Evolutionary conservation across 768 basidiomycete genomes (phyloP).

Genomic region (Nevesoporus exiguus): DNA sequence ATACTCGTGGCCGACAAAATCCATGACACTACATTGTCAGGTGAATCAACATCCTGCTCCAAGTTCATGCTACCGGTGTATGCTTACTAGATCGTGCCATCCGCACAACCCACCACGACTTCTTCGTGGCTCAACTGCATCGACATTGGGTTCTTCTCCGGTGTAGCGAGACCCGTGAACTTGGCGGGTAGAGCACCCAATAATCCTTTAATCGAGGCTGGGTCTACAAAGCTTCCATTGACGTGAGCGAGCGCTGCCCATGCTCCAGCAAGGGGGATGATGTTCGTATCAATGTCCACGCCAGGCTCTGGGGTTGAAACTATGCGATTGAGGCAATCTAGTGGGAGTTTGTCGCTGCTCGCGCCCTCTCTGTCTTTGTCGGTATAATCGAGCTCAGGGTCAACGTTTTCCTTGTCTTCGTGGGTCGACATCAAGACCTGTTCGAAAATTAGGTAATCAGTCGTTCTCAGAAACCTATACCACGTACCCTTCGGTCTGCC

Average conservation of each 20-base stretch:
- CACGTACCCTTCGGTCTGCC: constrained; percentile 73
- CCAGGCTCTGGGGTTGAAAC: constrained; percentile 28
- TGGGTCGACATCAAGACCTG: constrained; percentile 87
- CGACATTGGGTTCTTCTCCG: constrained; percentile 93
- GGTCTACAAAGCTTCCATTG: constrained; percentile 32
- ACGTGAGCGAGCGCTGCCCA: constrained; percentile 65
- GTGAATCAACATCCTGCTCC: constrained; percentile 9
- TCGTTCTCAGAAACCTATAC: not conserved
- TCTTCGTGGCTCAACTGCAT: constrained; percentile 91
- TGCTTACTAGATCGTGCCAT: constrained; percentile 87
- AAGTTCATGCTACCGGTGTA: not conserved
- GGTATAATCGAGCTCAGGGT: constrained; percentile 13
- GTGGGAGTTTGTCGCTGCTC: not conserved
- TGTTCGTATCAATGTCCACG: constrained; percentile 62
- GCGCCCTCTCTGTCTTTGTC: constrained; percentile 19
- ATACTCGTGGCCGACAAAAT: constrained; percentile 58
- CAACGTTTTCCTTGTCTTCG: constrained; percentile 45
- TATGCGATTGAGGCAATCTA: constrained; percentile 12
- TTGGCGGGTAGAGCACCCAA: constrained; percentile 60
- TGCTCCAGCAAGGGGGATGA: constrained; percentile 66
- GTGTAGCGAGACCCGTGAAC: constrained; percentile 76
- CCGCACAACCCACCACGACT: constrained; percentile 87
- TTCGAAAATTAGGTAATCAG: not conserved
- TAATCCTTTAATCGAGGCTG: constrained; percentile 48
- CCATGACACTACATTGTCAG: constrained; percentile 47